Evolutionary conservation across 73 alveolate genomes (phyloP), one percentile per base, ranked within the genome.

Genomic region (Tetrahymena elliotti): DNA sequence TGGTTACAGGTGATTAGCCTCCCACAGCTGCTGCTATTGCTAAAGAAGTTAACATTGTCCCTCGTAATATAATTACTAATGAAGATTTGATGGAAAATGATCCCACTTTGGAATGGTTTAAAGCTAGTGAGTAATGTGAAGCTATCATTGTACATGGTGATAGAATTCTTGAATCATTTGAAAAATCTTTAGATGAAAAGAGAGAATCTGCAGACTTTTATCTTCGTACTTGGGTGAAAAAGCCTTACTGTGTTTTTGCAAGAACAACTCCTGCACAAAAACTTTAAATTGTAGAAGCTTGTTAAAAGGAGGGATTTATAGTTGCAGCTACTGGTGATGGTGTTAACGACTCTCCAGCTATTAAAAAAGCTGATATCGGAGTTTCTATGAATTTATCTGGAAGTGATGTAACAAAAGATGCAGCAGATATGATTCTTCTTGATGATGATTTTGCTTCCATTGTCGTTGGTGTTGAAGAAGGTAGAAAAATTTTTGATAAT

Each of bases 341-440:
- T 38, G 99, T 97, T 3, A 98, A 98, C 96, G 99, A 98, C 95
- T 97, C 99, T 12, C 99, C 99, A 27, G 99, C 99, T 20, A 98
- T 98, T 53, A 98, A 98, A 94, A 97, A 98, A 97, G 98, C 98
- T 18, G 99, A 98, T 97, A 98, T 98, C 84, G 99, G 99, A 27
- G 97, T 98, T 84, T 97, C 99, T 24, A 98, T 98, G 99, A 99
- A 99, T 96, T 97, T 97, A 40, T 97, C 97, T 88, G 99, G 99
- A 41, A 97, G 99, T 84, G 99, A 99, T 97, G 99, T 99, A 33
- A 99, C 99, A 27, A 99, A 99, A 97, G 99, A 98, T 96, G 99
- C 99, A 24, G 99, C 99, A 24, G 99, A 99, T 96, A 98, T 99
- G 98, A 92, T 98, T 93, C 97, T 99, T 36, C 96, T 99, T 83